phyloP scores from a whole-genome alignment of 1,284 basidiomycete species.

The Hemileia vastatrix region DNA sequence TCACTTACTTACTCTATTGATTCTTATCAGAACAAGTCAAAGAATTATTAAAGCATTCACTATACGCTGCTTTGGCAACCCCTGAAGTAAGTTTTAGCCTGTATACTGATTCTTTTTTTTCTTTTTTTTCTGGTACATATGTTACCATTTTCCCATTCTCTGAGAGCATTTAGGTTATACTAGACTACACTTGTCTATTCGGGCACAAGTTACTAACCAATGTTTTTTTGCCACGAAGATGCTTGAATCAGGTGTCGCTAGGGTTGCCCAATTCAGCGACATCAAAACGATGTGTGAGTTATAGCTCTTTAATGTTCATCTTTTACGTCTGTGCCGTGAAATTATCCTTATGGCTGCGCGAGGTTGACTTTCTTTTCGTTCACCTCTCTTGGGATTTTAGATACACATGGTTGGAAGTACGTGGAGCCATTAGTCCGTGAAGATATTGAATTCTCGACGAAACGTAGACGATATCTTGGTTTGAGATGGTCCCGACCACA shows the following conservation, averaged over 20 bases:
- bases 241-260: conserved; percentile 19
- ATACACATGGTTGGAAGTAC: conserved; percentile 18
- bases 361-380: too few relatives aligned
- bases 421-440: conserved; percentile 8
- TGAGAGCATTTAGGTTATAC: too few relatives aligned
- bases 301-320: background rate
- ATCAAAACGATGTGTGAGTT: conserved; percentile 21
- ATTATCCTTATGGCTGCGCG: background rate
- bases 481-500: conserved; percentile 20
- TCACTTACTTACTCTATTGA: too few relatives aligned
- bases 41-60: conserved; percentile 21
- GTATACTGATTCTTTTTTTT: background rate
- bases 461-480: conserved; percentile 12
- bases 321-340: background rate
- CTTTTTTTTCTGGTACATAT: background rate
- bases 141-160: background rate
- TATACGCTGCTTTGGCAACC: conserved; percentile 21
- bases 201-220: too few relatives aligned
- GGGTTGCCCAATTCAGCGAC: conserved; percentile 11
- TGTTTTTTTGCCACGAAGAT: background rate
- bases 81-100: conserved; percentile 11
- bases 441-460: conserved; percentile 4
- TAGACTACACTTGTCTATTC: too few relatives aligned
- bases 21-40: too few relatives aligned
- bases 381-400: background rate